These are phyloP conservation scores for Erysimum pusillum DNA, from an alignment of 441 rosid species.

Conservation along the genomic window DNA sequence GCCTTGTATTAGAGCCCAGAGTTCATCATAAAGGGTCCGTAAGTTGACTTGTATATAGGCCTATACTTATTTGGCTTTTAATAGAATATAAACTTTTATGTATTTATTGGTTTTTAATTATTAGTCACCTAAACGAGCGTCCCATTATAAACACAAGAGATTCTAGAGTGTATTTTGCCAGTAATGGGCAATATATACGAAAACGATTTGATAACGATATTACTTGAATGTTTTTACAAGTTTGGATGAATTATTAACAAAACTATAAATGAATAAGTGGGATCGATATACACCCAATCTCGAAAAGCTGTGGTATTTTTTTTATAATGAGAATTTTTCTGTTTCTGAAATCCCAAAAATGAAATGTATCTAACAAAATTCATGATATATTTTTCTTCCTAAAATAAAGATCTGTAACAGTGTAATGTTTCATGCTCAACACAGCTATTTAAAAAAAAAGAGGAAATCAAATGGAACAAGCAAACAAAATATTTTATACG, in stretches of 20 bases:
- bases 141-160: conserved; percentile 39
- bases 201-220: conserved; percentile 19
- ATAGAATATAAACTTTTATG: not conserved
- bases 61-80: not conserved
- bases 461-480: conserved; percentile 39
- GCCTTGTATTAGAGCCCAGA: conserved; percentile 14
- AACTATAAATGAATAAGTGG: not conserved
- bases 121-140: conserved; percentile 44
- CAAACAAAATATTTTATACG: not conserved
- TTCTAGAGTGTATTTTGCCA: conserved; percentile 6
- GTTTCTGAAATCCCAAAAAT: not conserved
- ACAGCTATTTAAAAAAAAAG: not conserved
- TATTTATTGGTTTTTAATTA: not conserved
- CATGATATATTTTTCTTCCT: not conserved
- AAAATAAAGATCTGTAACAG: not conserved
- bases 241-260: not conserved
- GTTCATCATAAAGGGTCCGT: not conserved
- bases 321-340: not conserved
- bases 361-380: not conserved
- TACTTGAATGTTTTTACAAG: not conserved
- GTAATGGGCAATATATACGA: conserved; percentile 1
- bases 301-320: not conserved
- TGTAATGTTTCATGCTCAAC: conserved; percentile 30
- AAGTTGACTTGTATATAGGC: not conserved
- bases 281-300: not conserved